A percentile compares a stretch with the other conserved stretches of the same genome.
Conservation (phyloP, 306 rosid genomes). For the Abrus pulchellus region DNA sequence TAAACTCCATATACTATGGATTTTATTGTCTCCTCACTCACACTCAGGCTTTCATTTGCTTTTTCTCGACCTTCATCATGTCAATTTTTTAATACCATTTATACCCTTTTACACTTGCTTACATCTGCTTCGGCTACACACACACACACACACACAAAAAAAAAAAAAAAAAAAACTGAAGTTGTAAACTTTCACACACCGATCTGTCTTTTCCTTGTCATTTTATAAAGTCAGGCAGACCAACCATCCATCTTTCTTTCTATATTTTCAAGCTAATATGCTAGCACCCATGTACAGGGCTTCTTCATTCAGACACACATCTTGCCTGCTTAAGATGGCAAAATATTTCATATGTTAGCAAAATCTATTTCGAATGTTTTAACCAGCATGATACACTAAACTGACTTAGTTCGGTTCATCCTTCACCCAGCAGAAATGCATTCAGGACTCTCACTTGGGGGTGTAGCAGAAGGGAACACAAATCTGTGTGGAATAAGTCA, state of each 20-base stretch:
- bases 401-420: neutral
- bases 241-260: neutral
- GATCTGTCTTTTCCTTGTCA: neutral
- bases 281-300: neutral
- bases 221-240: conserved; percentile 11
- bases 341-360: conserved; percentile 10
- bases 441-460: neutral
- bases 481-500: neutral
- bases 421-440: conserved; percentile 21
- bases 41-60: conserved; percentile 5
- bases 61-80: neutral
- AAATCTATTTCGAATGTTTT: neutral
- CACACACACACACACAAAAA: too few relatives aligned
- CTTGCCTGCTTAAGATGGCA: neutral
- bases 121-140: neutral
- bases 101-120: neutral
- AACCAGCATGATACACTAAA: conserved; percentile 4
- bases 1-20: neutral
- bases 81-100: neutral
- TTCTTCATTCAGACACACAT: neutral
- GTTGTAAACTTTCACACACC: neutral
- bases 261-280: neutral
- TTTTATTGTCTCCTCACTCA: neutral
- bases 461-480: neutral
- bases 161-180: neutral